Percentiles rank a stretch among this genome's conserved stretches.
Evolutionary conservation across 768 basidiomycete genomes (phyloP).

Genomic region (Mycena vitilis): DNA sequence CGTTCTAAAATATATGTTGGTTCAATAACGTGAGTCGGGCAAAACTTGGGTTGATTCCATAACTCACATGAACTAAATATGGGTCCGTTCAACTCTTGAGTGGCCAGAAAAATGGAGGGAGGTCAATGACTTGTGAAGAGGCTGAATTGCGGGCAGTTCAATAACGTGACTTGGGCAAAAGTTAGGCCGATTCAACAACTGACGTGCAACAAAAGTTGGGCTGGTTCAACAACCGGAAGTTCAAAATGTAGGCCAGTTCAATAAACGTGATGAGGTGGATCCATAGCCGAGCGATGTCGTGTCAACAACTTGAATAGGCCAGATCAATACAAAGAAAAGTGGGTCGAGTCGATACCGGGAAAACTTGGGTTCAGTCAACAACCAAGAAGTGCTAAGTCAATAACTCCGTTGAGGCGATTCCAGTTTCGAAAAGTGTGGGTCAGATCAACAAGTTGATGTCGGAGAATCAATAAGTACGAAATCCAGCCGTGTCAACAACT

Average conservation of each 20-base stretch:
- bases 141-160: background rate
- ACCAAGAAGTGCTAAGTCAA: background rate
- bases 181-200: background rate
- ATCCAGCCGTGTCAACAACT: constrained; percentile 3
- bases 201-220: background rate
- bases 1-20: too few species aligned
- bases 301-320: background rate
- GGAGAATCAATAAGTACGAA: constrained; percentile 2
- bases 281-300: too few species aligned
- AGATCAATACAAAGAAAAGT: background rate
- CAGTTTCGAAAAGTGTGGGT: constrained; percentile 1
- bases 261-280: too few species aligned
- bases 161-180: background rate
- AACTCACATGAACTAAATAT: background rate
- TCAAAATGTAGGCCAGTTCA: background rate
- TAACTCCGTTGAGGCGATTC: background rate
- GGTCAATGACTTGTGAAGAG: background rate
- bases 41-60: background rate
- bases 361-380: background rate
- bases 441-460: background rate
- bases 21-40: too few species aligned
- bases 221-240: background rate
- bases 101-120: background rate
- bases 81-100: too few species aligned
- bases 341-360: background rate